These are phyloP conservation scores for Boletales sp. DNA, from an alignment of 768 basidiomycete species.

Conservation along the genomic window DNA sequence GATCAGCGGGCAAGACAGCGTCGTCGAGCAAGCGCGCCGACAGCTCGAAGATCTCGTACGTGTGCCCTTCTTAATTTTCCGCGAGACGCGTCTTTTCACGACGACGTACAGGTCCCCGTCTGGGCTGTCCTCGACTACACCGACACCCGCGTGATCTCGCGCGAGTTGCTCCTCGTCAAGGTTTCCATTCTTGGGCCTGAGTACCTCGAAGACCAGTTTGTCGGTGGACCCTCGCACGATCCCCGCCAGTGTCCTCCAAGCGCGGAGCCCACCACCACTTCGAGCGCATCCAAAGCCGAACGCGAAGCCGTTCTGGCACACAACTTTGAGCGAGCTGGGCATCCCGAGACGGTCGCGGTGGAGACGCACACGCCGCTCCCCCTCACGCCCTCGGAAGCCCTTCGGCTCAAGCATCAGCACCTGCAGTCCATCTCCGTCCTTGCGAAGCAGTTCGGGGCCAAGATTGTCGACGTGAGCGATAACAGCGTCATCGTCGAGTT, in stretches of 20 bases:
- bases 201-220: conserved; percentile 89
- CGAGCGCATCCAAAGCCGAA: conserved; percentile 51
- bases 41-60: conserved; percentile 95
- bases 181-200: conserved; percentile 97
- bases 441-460: conserved; percentile 84
- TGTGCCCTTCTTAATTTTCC: conserved; percentile 10
- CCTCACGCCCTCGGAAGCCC: conserved; percentile 78
- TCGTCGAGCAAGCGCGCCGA: conserved; percentile 93
- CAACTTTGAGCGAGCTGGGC: conserved; percentile 66
- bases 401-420: conserved; percentile 87
- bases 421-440: conserved; percentile 84
- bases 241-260: conserved; percentile 43
- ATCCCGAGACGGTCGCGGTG: conserved; percentile 26
- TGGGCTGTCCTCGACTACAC: conserved; percentile 99
- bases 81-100: not conserved
- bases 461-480: conserved; percentile 92
- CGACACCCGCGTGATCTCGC: conserved; percentile 83
- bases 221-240: conserved; percentile 81
- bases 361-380: conserved; percentile 34
- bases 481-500: conserved; percentile 94
- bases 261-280: conserved; percentile 6
- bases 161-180: conserved; percentile 93
- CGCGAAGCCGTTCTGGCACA: conserved; percentile 72
- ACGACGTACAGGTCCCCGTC: conserved; percentile 75
- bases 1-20: conserved; percentile 92